Evolutionary conservation across 1,139 yeast species (phyloP), one percentile per base, ranked within the genome.

Genomic region (Groenewaldozyma sp.): DNA sequence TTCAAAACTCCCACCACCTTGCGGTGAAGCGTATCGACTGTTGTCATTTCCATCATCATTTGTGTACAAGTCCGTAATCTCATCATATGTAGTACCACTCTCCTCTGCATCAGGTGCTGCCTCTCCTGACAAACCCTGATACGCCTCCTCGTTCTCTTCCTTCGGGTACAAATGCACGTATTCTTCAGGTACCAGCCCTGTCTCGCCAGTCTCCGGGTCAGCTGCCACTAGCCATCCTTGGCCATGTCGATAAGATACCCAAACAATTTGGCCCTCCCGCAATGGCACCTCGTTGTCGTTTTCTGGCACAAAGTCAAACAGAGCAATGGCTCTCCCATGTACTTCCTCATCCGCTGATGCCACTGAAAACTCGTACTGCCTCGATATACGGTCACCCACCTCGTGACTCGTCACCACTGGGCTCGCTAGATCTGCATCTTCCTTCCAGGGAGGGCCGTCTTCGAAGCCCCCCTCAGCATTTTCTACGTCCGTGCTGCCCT

Each of bases 191-290:
- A 91, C 95, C 39, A 91, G 72, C 1, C 99, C 99, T 22, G 94
- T 83, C 49, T 79, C 82, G 1, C 87, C 88, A 3, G 82, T 72
- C 26, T 60, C 70, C 0, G 87, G 82, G 54, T 83, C 88, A 51
- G 80, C 84, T 0, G 97, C 97, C 37, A 91, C 97, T 3, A 93
- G 70, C 99, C 98, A 91, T 4, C 99, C 99, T 58, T 91, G 96
- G 17, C 97, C 97, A 58, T 91, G 95, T 46, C 94, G 74, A 59
- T 88, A 88, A 44, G 82, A 77, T 24, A 91, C 82, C 75, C 91
- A 81, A 3, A 93, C 76, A 16, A 76, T 61, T 60, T 91, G 97
- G 29, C 95, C 95, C 52, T 82, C 94, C 6, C 60, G 62, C 31
- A 91, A 64, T 11, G 73, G 76, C 39, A 88, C 77, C 54, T 91